These are phyloP conservation scores for Geotrichum aggregatum DNA, from an alignment of 1,139 yeast species.

Conservation along the genomic window DNA sequence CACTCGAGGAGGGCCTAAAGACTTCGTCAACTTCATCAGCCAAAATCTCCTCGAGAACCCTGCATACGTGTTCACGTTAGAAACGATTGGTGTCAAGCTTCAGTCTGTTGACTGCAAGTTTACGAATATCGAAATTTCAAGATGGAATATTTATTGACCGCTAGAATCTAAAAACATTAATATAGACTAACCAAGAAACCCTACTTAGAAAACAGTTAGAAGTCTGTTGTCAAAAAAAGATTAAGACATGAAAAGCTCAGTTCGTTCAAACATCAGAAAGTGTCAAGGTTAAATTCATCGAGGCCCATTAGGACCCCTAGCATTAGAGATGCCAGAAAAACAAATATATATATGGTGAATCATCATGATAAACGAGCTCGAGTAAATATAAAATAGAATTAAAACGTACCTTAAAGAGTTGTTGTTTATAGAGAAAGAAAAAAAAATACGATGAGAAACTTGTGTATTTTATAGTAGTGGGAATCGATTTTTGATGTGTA, in stretches of 20 bases:
- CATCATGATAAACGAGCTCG: constrained; percentile 13
- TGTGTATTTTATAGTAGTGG: neutral
- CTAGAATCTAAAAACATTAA: neutral
- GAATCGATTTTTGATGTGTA: neutral
- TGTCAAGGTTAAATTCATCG: constrained; percentile 22
- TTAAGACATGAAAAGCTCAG: neutral
- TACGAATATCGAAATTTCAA: neutral
- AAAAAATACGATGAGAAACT: neutral
- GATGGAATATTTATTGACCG: neutral
- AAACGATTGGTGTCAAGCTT: too few relatives aligned
- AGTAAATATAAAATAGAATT: neutral
- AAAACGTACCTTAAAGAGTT: constrained; percentile 2
- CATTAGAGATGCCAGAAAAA: constrained; percentile 23
- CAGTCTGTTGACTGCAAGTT: too few relatives aligned
- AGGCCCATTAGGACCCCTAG: constrained; percentile 19
- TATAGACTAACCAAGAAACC: neutral
- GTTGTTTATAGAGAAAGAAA: constrained; percentile 1
- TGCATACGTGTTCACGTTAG: too few relatives aligned
- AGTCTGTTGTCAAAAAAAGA: neutral
- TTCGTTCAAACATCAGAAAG: constrained; percentile 14
- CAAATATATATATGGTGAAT: constrained; percentile 14
- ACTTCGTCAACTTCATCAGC: neutral
- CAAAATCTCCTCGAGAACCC: too few relatives aligned
- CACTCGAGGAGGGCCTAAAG: neutral
- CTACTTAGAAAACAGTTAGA: neutral